Conservation (phyloP, 331 rosid species). For the Rhamnella rubrinervis region DNA sequence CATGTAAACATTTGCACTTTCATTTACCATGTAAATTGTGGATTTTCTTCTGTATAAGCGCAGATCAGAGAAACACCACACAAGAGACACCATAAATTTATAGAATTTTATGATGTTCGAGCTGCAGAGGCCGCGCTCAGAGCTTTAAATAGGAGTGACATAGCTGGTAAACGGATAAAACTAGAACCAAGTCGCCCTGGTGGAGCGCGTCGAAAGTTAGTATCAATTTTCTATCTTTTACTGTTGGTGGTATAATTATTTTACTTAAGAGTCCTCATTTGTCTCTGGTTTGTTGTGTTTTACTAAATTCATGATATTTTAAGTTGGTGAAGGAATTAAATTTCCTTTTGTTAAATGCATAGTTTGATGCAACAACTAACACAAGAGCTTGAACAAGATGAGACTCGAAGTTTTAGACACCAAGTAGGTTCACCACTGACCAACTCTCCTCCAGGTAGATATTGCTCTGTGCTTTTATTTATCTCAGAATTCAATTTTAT, state of each 20-base stretch:
- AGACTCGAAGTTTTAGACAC: constrained; percentile 56
- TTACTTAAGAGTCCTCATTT: background rate
- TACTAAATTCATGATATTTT: background rate
- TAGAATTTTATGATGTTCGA: constrained; percentile 90
- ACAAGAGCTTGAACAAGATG: constrained; percentile 92
- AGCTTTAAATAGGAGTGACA: constrained; percentile 89
- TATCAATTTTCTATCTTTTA: constrained; percentile 8
- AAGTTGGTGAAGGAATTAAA: constrained; percentile 11
- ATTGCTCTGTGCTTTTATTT: constrained; percentile 15
- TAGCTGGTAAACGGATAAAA: constrained; percentile 94
- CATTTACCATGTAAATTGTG: constrained; percentile 12
- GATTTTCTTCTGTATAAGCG: constrained; percentile 19
- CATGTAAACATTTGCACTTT: constrained; percentile 5
- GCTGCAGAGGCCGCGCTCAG: constrained; percentile 88
- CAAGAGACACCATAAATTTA: constrained; percentile 92
- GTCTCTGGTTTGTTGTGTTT: background rate
- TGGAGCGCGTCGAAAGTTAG: constrained; percentile 95
- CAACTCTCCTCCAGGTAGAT: constrained; percentile 87
- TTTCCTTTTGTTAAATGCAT: constrained; percentile 11
- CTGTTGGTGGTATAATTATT: background rate
- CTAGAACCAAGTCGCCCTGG: constrained; percentile 99
- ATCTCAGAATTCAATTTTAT: constrained; percentile 2
- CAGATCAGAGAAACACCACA: constrained; percentile 98
- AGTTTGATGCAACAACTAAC: constrained; percentile 90
- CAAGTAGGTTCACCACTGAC: constrained; percentile 82